Evolutionary conservation across 495 filamentous ascomycete species (phyloP), one percentile per base, ranked within the genome.

Genomic region (Hypoxylon trugodes): DNA sequence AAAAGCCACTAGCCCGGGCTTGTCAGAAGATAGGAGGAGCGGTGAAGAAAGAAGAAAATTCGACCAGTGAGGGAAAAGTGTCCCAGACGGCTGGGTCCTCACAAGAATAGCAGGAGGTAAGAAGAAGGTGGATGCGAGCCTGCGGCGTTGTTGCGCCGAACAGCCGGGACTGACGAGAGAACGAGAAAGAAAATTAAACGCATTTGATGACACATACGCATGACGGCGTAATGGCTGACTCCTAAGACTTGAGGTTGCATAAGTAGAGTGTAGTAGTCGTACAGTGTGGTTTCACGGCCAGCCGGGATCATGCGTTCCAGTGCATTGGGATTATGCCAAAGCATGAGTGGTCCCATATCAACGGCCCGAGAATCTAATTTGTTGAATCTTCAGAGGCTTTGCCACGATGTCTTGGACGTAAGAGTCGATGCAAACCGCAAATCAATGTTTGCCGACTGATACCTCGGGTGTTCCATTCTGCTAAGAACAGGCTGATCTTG

Each of bases 271-370:
- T n/a, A n/a, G n/a, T n/a, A n/a, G 57, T 66, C 22, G 53, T 62
- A 67, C 64, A 53, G 64, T 67, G 58, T 67, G 64, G 64, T 67
- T 67, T 67, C 64, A 67, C 64, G 64, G 59, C 58, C 64, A 67
- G 53, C 58, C 58, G 53, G 64, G 64, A 62, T 67, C 52, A 41
- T 67, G 58, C 58, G 64, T 67, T 62, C 64, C 64, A 62, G 58
- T 52, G 53, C 64, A 67, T 67, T 67, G 64, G 64, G 64, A 66
- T n/a, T 57, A 59, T 59, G 46, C 47, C 26, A 57, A 50, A 67
- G 64, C 52, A 52, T 35, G 46, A 62, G 58, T 67, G 64, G 64
- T 60, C 30, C 64, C 64, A 67, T 66, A 59, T 61, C 53, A 59
- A 54, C 58, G 64, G 58, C 47, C 64, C 58, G 64, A 67, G 58